Conservation (phyloP, 257 asterid genomes). For the Forsythia suspensa region DNA sequence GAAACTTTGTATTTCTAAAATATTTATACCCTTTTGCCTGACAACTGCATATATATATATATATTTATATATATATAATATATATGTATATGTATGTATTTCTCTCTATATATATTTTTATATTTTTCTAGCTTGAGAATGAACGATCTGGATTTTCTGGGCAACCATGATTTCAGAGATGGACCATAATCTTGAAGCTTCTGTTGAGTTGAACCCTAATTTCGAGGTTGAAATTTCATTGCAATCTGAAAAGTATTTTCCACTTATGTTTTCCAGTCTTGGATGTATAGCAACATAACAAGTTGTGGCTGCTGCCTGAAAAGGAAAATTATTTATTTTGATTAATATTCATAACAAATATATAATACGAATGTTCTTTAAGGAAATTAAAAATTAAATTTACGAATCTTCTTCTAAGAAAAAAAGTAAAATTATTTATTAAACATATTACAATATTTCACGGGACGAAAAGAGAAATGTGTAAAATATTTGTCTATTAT, state of each 20-base stretch:
- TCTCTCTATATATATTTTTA: background rate
- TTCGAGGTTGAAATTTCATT: background rate
- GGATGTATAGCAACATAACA: background rate
- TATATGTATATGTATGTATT: background rate
- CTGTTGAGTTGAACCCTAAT: slow-evolving; percentile 1
- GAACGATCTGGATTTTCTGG: background rate
- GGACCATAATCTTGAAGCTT: slow-evolving; percentile 6
- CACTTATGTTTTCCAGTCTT: background rate
- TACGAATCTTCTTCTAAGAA: no score
- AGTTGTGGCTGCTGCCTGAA: background rate
- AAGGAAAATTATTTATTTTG: background rate
- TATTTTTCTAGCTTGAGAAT: background rate
- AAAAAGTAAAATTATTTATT: no score
- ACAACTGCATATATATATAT: background rate
- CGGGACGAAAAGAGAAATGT: no score
- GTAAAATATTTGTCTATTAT: no score
- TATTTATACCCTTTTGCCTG: background rate
- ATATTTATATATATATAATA: no score
- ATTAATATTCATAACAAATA: background rate
- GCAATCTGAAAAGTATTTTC: slow-evolving; percentile 7
- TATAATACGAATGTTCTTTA: background rate
- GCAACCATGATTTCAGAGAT: slow-evolving; percentile 4
- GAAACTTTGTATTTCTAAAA: background rate
- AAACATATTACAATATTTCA: no score
- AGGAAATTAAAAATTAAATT: background rate